Evolutionary conservation across 116 monocot genomes (phyloP), one percentile per base, ranked within the genome.

Genomic region (Cymodocea nodosa): DNA sequence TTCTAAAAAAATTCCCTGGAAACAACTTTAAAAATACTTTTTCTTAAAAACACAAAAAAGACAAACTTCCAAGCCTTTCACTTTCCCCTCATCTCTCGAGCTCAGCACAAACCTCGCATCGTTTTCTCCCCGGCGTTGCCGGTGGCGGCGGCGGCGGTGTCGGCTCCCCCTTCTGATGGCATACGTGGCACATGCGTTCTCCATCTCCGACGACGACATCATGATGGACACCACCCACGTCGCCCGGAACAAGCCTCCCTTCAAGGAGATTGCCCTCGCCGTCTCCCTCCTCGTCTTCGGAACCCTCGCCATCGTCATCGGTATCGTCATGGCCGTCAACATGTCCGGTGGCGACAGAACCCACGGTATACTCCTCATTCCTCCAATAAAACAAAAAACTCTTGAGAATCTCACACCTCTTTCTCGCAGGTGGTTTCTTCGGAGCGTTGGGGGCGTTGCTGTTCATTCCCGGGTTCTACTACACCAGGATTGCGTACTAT

Each of bases 401-500:
- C 25, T 15, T 11, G 0, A 40, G 36, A 30, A 30, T 30, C 35
- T 35, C 40, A 20, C 2, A 52, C 11, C 24, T 67, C 22, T 16
- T 60, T 67, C 48, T 69, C 19, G 39, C 19, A 67, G 86, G 86
- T 35, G 71, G 79, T 51, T 79, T 82, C 77, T 86, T 86, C 54
- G 74, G 82, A 23, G 70, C 68, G 1, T 48, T 86, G 68, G 82
- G 86, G 48, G 74, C 77, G 17, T 56, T 86, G 59, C 77, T 82
- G 49, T 86, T 86, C 70, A 65, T 86, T 37, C 86, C 86, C 12
- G 82, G 82, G 17, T 82, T 82, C 69, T 86, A 86, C 49, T 86
- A 82, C 70, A 80, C 82, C 50, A 66, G 86, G 82, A 82, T 86
- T 24, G 82, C 82, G 4, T 86, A 86, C 37, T 82, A 79, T 51